A percentile compares a stretch with the other conserved stretches of the same genome.
These are phyloP conservation scores for Globisporangium abappressorium DNA, from an alignment of 352 stramenopile species.

Conservation along the genomic window DNA sequence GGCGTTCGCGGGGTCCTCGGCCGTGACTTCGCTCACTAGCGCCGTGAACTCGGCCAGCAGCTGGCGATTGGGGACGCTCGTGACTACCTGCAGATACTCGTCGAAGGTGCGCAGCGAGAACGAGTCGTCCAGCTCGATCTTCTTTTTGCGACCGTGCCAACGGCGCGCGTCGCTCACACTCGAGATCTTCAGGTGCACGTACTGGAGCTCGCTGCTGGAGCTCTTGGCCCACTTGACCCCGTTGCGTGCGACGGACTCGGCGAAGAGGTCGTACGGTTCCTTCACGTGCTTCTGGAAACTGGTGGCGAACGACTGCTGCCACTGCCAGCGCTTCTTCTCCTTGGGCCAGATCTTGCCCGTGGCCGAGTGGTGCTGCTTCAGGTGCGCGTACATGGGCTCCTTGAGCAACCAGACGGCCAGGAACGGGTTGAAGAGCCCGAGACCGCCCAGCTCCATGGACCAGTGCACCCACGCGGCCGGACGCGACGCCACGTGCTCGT, in stretches of 20 bases:
- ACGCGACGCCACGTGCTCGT: conserved; percentile 12
- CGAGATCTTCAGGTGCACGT: conserved; percentile 28
- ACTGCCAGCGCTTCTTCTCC: conserved; percentile 33
- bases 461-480: conserved; percentile 39
- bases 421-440: conserved; percentile 45
- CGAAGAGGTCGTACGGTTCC: conserved; percentile 27
- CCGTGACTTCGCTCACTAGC: conserved; percentile 19
- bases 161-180: conserved; percentile 24
- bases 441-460: conserved; percentile 33
- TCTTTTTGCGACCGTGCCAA: conserved; percentile 10
- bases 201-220: conserved; percentile 13
- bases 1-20: conserved; percentile 9
- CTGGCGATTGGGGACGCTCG: conserved; percentile 1
- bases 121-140: conserved; percentile 24
- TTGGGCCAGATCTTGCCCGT: conserved; percentile 27
- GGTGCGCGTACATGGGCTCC: conserved; percentile 25
- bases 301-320: conserved; percentile 37
- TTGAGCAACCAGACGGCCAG: conserved; percentile 34
- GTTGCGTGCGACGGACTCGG: conserved; percentile 21
- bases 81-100: conserved; percentile 26
- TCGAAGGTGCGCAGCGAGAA: conserved; percentile 28
- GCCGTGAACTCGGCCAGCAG: conserved; percentile 22
- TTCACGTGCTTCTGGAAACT: conserved; percentile 18
- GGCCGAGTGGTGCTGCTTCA: conserved; percentile 23
- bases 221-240: conserved; percentile 22